A percentile compares a stretch with the other conserved stretches of the same genome.
Evolutionary conservation across 495 filamentous ascomycete species (phyloP).

Genomic region (Penicillium mononematosum): DNA sequence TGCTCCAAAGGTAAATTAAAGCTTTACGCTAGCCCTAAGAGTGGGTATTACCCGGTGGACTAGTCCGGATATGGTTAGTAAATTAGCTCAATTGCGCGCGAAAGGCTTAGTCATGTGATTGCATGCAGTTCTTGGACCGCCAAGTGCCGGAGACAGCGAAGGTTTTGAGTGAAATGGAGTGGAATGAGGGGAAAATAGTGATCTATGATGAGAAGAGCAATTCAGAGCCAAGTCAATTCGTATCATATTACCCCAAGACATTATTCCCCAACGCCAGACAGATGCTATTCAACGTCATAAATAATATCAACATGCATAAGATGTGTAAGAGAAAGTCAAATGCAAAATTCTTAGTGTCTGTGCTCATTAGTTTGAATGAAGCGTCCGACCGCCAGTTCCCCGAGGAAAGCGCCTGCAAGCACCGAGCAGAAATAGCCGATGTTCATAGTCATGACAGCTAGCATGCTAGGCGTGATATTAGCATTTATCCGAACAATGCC

Average conservation of each 20-base stretch:
- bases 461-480: constrained; percentile 62
- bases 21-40: background rate
- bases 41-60: constrained; percentile 3
- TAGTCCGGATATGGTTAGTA: constrained; percentile 24
- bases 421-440: constrained; percentile 93
- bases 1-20: background rate
- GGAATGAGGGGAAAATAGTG: background rate
- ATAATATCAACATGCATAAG: background rate
- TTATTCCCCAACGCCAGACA: constrained; percentile 6
- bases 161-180: background rate
- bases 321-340: background rate
- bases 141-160: background rate
- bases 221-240: background rate
- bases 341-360: constrained; percentile 20
- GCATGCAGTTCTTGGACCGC: background rate
- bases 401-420: constrained; percentile 77
- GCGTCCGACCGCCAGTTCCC: constrained; percentile 76
- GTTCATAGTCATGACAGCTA: constrained; percentile 98
- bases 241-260: background rate
- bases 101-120: constrained; percentile 10
- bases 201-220: background rate
- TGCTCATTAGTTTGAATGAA: constrained; percentile 47
- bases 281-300: background rate
- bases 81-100: constrained; percentile 38
- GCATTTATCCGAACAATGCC: background rate